Conservation (phyloP, 208 protist genomes). For the Acanthamoeba rhysodes region DNA sequence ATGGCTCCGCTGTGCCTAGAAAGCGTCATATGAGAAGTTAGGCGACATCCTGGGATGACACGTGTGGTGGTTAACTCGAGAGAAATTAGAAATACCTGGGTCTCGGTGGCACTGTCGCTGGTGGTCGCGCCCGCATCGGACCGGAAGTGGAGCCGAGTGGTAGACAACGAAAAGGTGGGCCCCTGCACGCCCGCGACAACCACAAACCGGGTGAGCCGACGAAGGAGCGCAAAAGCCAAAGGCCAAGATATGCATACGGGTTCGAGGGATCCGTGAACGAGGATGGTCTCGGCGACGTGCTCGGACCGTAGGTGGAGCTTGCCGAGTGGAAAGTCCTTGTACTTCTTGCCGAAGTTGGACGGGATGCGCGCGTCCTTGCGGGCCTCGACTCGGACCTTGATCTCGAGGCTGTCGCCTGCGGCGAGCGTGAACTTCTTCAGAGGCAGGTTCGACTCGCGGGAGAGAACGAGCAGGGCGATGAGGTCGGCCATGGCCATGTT, state of each 20-base stretch:
- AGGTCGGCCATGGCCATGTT: constrained; percentile 70
- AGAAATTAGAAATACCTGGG: neutral
- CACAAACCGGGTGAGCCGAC: neutral
- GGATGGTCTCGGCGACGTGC: constrained; percentile 64
- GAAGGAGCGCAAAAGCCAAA: neutral
- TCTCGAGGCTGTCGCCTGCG: constrained; percentile 40
- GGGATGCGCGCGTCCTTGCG: constrained; percentile 70
- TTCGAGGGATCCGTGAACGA: constrained; percentile 53
- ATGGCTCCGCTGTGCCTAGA: neutral
- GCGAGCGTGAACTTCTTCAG: constrained; percentile 41
- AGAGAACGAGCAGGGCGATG: constrained; percentile 37
- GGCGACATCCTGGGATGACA: too few relatives aligned
- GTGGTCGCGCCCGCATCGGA: constrained; percentile 22
- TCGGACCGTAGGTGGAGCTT: constrained; percentile 55
- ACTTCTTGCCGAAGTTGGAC: constrained; percentile 62
- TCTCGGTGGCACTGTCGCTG: neutral
- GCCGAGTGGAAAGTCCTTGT: constrained; percentile 66
- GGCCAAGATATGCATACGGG: neutral
- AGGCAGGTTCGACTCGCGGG: constrained; percentile 34
- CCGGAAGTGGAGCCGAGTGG: constrained; percentile 44
- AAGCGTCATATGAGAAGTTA: too few relatives aligned
- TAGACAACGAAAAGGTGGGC: constrained; percentile 56
- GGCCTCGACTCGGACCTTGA: constrained; percentile 62
- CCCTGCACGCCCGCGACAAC: neutral
- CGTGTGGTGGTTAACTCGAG: neutral